Evolutionary conservation across 148 eudicot species (phyloP).

Genomic region (Hydrangea macrophylla): DNA sequence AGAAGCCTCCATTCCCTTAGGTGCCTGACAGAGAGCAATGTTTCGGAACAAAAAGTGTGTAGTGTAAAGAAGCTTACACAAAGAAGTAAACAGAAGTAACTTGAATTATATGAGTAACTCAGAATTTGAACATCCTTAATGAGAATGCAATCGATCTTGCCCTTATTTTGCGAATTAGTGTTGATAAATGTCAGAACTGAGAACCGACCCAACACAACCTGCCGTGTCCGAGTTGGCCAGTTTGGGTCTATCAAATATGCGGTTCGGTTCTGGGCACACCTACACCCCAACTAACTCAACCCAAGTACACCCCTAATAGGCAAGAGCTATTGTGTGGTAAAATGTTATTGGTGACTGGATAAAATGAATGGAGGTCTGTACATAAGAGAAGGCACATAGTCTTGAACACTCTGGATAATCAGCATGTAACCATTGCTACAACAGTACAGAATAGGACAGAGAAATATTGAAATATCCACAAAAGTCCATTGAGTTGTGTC

Average conservation of each 20-base stretch:
- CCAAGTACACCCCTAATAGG: no score
- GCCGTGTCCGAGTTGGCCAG: no score
- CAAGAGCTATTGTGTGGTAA: no score
- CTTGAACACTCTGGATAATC: not conserved
- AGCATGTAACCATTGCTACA: no score
- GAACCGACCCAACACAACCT: no score
- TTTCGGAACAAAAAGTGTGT: not conserved
- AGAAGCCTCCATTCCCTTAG: constrained; percentile 54
- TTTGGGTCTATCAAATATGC: no score
- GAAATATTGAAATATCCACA: no score
- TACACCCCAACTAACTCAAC: no score
- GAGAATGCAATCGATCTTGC: not conserved
- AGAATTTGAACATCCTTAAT: not conserved
- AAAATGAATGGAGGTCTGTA: not conserved
- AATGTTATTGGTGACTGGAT: not conserved
- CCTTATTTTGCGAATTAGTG: no score
- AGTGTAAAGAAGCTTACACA: not conserved
- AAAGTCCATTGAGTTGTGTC: not conserved
- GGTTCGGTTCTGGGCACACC: no score
- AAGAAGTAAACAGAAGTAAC: not conserved
- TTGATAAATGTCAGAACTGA: no score
- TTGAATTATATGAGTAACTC: not conserved
- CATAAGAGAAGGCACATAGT: not conserved
- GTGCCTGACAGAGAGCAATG: constrained; percentile 48
- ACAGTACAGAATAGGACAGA: no score